Base-by-base conservation (phyloP, 2,329 filamentous ascomycete genomes). In the Hypoxylon sp. region DNA sequence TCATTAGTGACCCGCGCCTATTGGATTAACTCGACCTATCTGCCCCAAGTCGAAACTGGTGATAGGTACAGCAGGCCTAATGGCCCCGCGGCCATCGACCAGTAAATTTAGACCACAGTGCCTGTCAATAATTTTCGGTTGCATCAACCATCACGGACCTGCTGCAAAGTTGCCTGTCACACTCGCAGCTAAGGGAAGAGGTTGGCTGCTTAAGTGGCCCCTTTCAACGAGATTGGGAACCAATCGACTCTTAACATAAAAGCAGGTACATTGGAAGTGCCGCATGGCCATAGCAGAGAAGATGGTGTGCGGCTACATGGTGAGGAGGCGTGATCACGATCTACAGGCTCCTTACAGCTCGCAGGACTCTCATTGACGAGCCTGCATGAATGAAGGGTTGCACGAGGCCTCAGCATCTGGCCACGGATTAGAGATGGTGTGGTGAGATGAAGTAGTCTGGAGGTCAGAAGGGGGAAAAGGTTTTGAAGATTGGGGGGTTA, bases 331-430 rank as follows among this genome's bases (percentile, higher is more conserved):
- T 69, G 62, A 70, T 66, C 67, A 67, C 61, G 68, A 70, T 71
- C 62, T 60, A 59, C 60, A 54, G 46, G 52, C 63, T 50, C 61
- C 64, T 68, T 69, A 68, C 48, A 60, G 63, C 67, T 62, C 48
- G 63, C 59, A 65, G 56, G 43, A 16, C 41, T 61, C 61, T 65
- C 60, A 54, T 64, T 58, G 62, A 55, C 46, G 52, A 68, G 71
- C 68, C 68, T 66, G 68, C 70, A 72, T 65, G 60, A 62, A 66
- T 58, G 58, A 65, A 55, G 41, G 37, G 70, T 74, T 55, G 73
- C 74, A 76, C 74, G 72, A 72, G 74, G 71, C 65, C 73, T 70
- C 67, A 71, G 37, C 70, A 72, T 71, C 68, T 72, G 73, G 70
- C 67, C 69, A 66, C 60, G 61, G 58, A 67, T 61, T 45, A 61